Percentiles rank a stretch among this genome's conserved stretches.
These are phyloP conservation scores for Clarireedia paspali DNA, from an alignment of 2,329 filamentous ascomycete species.

Conservation along the genomic window DNA sequence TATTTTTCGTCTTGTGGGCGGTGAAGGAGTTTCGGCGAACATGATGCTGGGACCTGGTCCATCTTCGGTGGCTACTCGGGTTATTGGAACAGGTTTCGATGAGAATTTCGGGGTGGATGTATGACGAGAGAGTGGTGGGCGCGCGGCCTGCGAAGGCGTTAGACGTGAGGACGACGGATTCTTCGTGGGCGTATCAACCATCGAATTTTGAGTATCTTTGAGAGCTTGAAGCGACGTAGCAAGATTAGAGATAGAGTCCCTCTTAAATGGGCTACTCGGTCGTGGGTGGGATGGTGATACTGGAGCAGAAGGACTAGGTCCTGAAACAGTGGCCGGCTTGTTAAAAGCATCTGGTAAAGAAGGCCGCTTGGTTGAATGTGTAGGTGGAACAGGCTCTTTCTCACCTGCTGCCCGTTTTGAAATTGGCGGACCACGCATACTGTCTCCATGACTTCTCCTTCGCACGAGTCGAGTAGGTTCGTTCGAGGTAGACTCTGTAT, in stretches of 20 bases:
- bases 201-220: constrained; percentile 65
- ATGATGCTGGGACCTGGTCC: constrained; percentile 64
- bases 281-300: constrained; percentile 4
- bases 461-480: constrained; percentile 18
- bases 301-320: neutral
- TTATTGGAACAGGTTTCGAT: constrained; percentile 16
- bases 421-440: constrained; percentile 26
- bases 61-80: constrained; percentile 51
- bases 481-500: constrained; percentile 16
- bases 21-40: constrained; percentile 34
- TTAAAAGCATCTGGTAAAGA: neutral
- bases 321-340: neutral
- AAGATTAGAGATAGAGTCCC: constrained; percentile 15
- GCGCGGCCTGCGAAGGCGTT: constrained; percentile 46
- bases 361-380: constrained; percentile 13
- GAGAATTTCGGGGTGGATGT: constrained; percentile 28
- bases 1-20: constrained; percentile 28
- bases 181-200: constrained; percentile 53
- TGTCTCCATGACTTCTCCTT: constrained; percentile 37
- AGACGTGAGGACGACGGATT: constrained; percentile 17
- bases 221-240: constrained; percentile 31
- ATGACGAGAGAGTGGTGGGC: constrained; percentile 32
- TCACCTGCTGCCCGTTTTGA: constrained; percentile 29
- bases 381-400: constrained; percentile 21
- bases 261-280: constrained; percentile 6